Evolutionary conservation across 1,284 basidiomycete genomes (phyloP).

Genomic region (Dichomitus squalens): DNA sequence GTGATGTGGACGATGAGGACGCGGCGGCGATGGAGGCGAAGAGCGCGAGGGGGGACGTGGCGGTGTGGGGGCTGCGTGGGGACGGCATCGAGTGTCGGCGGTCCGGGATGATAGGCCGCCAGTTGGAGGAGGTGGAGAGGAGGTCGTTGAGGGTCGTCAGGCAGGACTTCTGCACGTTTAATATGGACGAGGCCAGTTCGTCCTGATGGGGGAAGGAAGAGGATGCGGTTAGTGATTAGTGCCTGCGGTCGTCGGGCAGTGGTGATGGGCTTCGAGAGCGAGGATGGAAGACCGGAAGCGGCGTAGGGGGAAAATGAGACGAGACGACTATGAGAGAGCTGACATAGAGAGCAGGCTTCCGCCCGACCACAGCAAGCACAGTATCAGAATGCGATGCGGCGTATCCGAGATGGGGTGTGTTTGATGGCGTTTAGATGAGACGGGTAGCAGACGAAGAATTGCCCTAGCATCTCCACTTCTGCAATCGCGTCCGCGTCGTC

Average conservation of each 20-base stretch:
- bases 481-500: not conserved
- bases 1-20: not conserved
- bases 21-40: not conserved
- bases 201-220: constrained; percentile 41
- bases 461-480: not conserved
- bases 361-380: not conserved
- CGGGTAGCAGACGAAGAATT: not conserved
- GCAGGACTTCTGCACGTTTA: constrained; percentile 70
- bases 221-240: not conserved
- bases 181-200: constrained; percentile 69
- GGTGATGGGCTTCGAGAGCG: not conserved
- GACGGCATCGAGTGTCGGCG: constrained; percentile 66
- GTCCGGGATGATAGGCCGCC: constrained; percentile 63
- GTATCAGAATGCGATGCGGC: not conserved
- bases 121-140: constrained; percentile 54
- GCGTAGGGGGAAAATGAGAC: not conserved
- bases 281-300: not conserved
- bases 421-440: not conserved
- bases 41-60: constrained; percentile 23
- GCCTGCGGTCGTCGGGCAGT: not conserved
- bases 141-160: constrained; percentile 72
- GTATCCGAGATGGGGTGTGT: not conserved
- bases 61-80: constrained; percentile 34
- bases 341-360: not conserved
- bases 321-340: not conserved